Evolutionary conservation across 768 basidiomycete species (phyloP).

Genomic region (Collybia sp.): DNA sequence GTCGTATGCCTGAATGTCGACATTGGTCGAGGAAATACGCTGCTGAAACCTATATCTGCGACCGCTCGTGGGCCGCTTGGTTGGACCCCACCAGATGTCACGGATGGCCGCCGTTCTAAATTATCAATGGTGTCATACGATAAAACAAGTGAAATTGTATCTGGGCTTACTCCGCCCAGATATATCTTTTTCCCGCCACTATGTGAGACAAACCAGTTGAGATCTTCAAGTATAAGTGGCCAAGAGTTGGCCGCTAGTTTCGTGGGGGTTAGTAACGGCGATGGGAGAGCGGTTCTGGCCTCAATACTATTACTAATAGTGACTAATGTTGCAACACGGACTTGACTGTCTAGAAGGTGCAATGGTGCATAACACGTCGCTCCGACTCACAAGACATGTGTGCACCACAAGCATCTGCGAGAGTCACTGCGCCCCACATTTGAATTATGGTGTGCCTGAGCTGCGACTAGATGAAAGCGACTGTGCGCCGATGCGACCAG

Average conservation of each 20-base stretch:
- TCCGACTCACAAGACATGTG: too few species aligned
- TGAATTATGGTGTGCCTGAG: too few species aligned
- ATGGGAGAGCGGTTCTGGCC: too few species aligned
- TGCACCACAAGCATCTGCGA: too few species aligned
- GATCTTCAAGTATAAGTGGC: conserved; percentile 54
- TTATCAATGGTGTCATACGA: neutral
- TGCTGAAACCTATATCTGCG: conserved; percentile 57
- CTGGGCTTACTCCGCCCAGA: conserved; percentile 52
- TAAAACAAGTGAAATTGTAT: neutral
- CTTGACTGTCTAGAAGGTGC: too few species aligned
- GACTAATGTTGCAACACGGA: too few species aligned
- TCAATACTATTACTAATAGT: too few species aligned
- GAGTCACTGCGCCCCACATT: too few species aligned
- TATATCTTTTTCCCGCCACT: conserved; percentile 72
- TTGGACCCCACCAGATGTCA: conserved; percentile 55
- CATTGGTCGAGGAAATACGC: too few species aligned
- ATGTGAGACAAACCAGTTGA: conserved; percentile 65
- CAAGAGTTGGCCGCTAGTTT: conserved; percentile 51
- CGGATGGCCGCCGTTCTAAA: conserved; percentile 74
- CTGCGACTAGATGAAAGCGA: too few species aligned
- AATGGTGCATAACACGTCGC: too few species aligned
- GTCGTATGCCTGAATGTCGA: conserved; percentile 55
- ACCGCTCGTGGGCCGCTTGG: conserved; percentile 62
- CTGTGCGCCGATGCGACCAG: too few species aligned
- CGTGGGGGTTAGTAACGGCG: neutral